Evolutionary conservation across 805 yeast genomes (phyloP).

Genomic region (Kuraishia capsulata): DNA sequence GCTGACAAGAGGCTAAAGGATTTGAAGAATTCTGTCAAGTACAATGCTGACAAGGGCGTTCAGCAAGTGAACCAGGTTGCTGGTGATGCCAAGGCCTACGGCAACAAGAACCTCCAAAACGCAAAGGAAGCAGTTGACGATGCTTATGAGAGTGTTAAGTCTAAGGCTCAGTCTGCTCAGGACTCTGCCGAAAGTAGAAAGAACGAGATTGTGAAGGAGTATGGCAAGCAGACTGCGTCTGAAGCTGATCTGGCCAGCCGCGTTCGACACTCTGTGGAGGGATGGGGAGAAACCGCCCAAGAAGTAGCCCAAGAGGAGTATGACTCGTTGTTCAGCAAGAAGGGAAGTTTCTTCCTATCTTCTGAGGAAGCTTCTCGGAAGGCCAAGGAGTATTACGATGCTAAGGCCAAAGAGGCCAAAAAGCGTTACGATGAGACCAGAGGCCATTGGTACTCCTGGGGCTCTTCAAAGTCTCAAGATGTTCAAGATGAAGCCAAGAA

Average conservation of each 20-base stretch:
- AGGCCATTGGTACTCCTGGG: slow-evolving; percentile 20
- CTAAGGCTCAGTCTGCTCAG: background rate
- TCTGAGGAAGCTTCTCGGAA: slow-evolving; percentile 14
- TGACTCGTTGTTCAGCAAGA: background rate
- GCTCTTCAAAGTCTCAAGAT: slow-evolving; percentile 17
- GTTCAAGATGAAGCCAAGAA: slow-evolving; percentile 16
- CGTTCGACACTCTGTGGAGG: slow-evolving; percentile 24
- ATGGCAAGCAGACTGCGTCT: slow-evolving; percentile 4
- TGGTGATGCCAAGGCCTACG: slow-evolving; percentile 3
- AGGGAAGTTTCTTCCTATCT: slow-evolving; percentile 1
- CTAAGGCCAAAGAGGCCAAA: slow-evolving; percentile 15
- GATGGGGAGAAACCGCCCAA: slow-evolving; percentile 5
- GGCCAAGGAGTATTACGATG: slow-evolving; percentile 13
- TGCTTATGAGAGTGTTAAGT: slow-evolving; percentile 5
- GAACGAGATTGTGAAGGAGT: background rate
- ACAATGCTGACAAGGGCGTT: slow-evolving; percentile 5
- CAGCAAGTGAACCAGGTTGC: slow-evolving; percentile 2
- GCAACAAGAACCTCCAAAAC: slow-evolving; percentile 6
- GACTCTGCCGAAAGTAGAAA: background rate
- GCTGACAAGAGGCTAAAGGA: background rate
- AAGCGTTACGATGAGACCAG: slow-evolving; percentile 16
- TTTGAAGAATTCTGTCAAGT: slow-evolving; percentile 7
- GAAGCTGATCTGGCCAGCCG: slow-evolving; percentile 24
- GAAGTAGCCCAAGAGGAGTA: slow-evolving; percentile 4
- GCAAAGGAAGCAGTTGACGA: slow-evolving; percentile 13